Base-by-base conservation (phyloP, 345 rosid species). In the Clarkia xantiana region DNA sequence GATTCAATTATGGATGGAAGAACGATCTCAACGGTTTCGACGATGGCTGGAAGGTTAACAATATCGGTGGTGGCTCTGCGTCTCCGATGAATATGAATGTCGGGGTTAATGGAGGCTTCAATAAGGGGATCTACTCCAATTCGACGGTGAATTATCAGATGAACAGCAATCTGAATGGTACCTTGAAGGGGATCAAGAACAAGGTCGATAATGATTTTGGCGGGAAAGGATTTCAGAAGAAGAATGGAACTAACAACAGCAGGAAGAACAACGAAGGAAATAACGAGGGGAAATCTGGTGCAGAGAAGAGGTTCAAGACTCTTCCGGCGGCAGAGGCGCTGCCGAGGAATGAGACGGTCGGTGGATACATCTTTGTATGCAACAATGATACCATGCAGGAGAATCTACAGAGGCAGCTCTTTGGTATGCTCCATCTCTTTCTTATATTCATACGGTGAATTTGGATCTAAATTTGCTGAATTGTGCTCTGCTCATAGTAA, bases 291-390 rank as follows among this genome's bases (percentile, higher is more conserved):
- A 59, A 59, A 47, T 51, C 11, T 46, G 69, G 42, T 17, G 63
- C 45, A 48, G 99, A 93, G 23, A 93, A 87, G 76, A 77, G 99
- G 70, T 93, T 93, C 44, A 93, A 93, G 78, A 93, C 97, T 0
- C 88, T 93, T 6, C 99, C 99, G 19, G 79, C 99, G 0, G 62
- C 99, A 0, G 99, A 93, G 57, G 66, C 99, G 19, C 66, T 93
- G 52, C 95, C 97, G 1, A 77, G 97, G 44, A 80, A 84, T 48
- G 95, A 93, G 68, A 79, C 90, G 17, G 69, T 93, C 11, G 99
- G 99, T 2, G 99, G 99, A 0, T 93, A 93, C 61, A 93, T 93
- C 60, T 87, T 93, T 48, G 99, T 93, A n/a, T 93, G 99, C 76
- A 87, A 93, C 78, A 93, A 93, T 51, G 99, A 93, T 54, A 93